Percentiles rank a stretch among this genome's conserved stretches.
Evolutionary conservation across 1,284 basidiomycete species (phyloP).

Genomic region (Trametes polyzona): DNA sequence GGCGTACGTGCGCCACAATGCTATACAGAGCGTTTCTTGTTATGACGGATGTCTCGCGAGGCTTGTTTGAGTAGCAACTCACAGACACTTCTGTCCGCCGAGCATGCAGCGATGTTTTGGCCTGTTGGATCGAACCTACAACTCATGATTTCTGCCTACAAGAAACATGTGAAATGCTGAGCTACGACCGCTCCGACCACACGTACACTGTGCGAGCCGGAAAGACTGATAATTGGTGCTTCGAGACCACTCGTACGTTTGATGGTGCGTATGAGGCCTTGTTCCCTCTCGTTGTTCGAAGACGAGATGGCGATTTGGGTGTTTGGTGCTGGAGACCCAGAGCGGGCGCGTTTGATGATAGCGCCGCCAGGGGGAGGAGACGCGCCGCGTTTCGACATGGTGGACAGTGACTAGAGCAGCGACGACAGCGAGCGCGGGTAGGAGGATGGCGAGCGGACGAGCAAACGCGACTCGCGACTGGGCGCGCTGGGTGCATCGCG

Average conservation of each 20-base stretch:
- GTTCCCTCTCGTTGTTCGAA: conserved; percentile 67
- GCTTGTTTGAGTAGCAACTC: conserved; percentile 37
- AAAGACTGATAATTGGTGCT: conserved; percentile 79
- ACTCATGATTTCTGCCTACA: conserved; percentile 74
- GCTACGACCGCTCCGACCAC: too few species aligned
- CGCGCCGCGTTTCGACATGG: conserved; percentile 70
- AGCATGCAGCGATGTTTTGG: conserved; percentile 83
- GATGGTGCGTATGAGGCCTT: conserved; percentile 76
- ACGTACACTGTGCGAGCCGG: conserved; percentile 74
- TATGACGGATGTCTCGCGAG: too few species aligned
- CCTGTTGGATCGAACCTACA: conserved; percentile 83
- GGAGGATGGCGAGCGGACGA: not conserved
- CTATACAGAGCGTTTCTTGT: conserved; percentile 43
- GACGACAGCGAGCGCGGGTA: conserved; percentile 9
- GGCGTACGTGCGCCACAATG: conserved; percentile 80
- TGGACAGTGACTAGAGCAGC: not conserved
- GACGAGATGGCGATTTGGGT: conserved; percentile 75
- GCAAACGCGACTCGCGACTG: conserved; percentile 8
- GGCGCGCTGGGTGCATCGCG: conserved; percentile 8
- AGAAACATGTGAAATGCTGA: not conserved
- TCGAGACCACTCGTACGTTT: conserved; percentile 79
- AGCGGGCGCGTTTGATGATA: conserved; percentile 68
- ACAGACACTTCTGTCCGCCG: conserved; percentile 81
- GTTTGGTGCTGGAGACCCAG: conserved; percentile 58
- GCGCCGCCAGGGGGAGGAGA: conserved; percentile 59